Evolutionary conservation across 2,329 filamentous ascomycete species (phyloP), one percentile per base, ranked within the genome.

Genomic region (Aspergillus eucalypticola): DNA sequence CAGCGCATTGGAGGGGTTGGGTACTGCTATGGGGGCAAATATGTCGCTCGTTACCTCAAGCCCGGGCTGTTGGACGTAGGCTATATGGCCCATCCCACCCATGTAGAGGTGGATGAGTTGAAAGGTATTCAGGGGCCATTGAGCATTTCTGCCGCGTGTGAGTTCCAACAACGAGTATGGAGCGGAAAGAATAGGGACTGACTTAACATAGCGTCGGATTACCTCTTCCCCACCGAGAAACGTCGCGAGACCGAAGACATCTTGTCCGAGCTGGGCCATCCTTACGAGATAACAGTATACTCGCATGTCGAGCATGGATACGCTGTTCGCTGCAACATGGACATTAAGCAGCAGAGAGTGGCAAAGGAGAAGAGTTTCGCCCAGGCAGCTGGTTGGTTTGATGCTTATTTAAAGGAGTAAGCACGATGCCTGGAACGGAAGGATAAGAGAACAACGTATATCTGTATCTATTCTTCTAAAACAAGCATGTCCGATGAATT

Each of bases 261-360:
- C 60, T 78, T 89, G 48, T 73, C 76, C 39, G 75, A 83, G 67
- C 76, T 76, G 2, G 81, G 81, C 19, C 3, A 62, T 5, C 83
- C 85, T 15, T 92, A 89, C 74, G 90, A 94, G 77, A 87, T 93
- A 69, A 89, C 82, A 71, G 78, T 93, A 3, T 93, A 84, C 78
- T 86, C 84, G 0, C 84, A 84, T 56, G 85, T 89, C 17, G 76
- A 77, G 58, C 91, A 94, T 74, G 90, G 90, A 0, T 94, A 49
- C 0, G 19, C 65, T 66, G 32, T 46, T 68, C 38, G 10, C 11
- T 17, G 60, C 2, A 23, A 44, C 19, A 23, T 44, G 41, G 41
- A 44, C 1, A n/a, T 44, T 13, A 23, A 21, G 41, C 19, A 44
- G 19, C 41, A 44, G 41, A 44, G 41, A 23, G 13, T 44, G 5